Evolutionary conservation across 148 eudicot genomes (phyloP).

Genomic region (Hydrangea macrophylla): DNA sequence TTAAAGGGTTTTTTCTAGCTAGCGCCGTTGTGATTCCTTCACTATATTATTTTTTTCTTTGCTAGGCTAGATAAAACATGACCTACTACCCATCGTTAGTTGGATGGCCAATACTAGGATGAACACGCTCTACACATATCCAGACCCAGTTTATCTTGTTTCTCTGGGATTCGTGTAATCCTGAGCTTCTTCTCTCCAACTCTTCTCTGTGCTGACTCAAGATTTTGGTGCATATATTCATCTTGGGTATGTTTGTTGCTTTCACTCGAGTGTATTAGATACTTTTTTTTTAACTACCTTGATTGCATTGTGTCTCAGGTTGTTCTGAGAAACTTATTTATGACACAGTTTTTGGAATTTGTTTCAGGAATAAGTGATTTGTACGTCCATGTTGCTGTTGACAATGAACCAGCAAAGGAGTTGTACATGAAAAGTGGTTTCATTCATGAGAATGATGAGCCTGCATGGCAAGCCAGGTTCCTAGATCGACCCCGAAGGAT

Average conservation of each 20-base stretch:
- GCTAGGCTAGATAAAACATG: no score
- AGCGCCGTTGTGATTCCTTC: no score
- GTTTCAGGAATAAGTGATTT: slow-evolving; percentile 80
- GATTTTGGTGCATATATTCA: neutral
- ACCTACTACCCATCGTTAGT: no score
- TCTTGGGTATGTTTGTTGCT: neutral
- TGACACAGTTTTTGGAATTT: neutral
- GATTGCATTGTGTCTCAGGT: neutral
- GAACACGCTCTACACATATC: no score
- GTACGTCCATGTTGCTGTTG: slow-evolving; percentile 84
- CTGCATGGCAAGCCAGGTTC: slow-evolving; percentile 82
- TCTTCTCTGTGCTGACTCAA: neutral
- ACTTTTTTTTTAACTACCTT: neutral
- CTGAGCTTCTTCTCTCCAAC: neutral
- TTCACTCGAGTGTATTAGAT: neutral
- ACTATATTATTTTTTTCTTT: no score
- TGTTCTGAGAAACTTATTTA: neutral
- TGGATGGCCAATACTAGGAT: no score
- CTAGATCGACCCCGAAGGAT: slow-evolving; percentile 76
- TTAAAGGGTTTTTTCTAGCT: no score
- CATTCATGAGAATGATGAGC: slow-evolving; percentile 71
- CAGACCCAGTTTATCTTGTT: no score
- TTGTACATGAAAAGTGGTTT: slow-evolving; percentile 86
- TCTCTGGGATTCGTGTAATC: no score
- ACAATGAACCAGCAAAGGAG: slow-evolving; percentile 79